Conservation (phyloP, 768 basidiomycete genomes). For the Neoboletus magnificus region DNA sequence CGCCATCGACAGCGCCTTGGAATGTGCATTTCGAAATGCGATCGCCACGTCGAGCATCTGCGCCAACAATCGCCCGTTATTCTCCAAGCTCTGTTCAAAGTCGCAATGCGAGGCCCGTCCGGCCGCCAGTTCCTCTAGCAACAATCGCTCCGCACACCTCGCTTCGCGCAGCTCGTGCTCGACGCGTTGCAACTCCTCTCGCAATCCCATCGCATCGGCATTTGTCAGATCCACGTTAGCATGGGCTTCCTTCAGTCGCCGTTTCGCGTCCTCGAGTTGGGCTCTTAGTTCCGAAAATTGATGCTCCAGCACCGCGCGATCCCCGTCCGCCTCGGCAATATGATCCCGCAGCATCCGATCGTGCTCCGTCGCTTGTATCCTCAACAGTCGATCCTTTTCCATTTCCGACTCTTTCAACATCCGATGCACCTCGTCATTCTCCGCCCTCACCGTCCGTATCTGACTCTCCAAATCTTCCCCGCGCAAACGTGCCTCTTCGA, state of each 20-base stretch:
- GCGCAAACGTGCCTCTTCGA: conserved; percentile 72
- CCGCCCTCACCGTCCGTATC: conserved; percentile 63
- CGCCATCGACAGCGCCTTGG: conserved; percentile 62
- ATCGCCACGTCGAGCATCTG: conserved; percentile 81
- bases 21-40: conserved; percentile 71
- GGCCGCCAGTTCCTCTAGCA: conserved; percentile 72
- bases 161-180: conserved; percentile 70
- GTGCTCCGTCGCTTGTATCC: conserved; percentile 66
- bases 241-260: conserved; percentile 60
- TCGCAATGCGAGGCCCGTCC: conserved; percentile 65
- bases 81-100: conserved; percentile 64
- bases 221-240: conserved; percentile 61
- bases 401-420: conserved; percentile 63
- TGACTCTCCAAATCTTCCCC: conserved; percentile 76
- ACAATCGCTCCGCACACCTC: conserved; percentile 59
- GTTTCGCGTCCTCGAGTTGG: conserved; percentile 55
- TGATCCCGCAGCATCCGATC: conserved; percentile 77
- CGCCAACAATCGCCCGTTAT: conserved; percentile 65
- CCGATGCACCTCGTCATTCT: conserved; percentile 62
- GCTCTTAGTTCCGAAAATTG: conserved; percentile 74
- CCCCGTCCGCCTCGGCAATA: conserved; percentile 89
- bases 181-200: conserved; percentile 70
- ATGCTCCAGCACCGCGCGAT: conserved; percentile 88
- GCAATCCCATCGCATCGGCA: conserved; percentile 63
- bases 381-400: conserved; percentile 79